Conservation (phyloP, 2,329 filamentous ascomycete species). For the Xylaria sp. region DNA sequence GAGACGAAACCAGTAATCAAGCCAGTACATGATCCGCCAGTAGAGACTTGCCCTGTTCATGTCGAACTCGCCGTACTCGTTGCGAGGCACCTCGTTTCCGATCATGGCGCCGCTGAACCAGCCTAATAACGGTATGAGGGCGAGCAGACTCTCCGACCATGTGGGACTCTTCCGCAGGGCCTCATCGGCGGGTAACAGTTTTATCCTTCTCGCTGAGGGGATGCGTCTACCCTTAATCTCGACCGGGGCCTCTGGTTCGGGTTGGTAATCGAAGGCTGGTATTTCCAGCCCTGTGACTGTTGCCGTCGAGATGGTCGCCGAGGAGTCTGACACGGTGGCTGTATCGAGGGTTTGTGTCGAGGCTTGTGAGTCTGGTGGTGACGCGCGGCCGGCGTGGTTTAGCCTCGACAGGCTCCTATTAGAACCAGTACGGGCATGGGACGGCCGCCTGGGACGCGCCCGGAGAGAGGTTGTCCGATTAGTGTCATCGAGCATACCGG, state of each 20-base stretch:
- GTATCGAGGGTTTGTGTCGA: slow-evolving; percentile 70
- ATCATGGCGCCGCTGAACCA: slow-evolving; percentile 81
- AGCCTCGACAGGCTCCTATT: slow-evolving; percentile 46
- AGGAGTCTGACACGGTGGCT: slow-evolving; percentile 55
- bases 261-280: slow-evolving; percentile 35
- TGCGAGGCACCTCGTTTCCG: slow-evolving; percentile 78
- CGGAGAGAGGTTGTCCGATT: slow-evolving; percentile 31
- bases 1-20: slow-evolving; percentile 68
- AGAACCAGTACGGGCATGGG: slow-evolving; percentile 42
- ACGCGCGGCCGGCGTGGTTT: slow-evolving; percentile 40
- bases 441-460: slow-evolving; percentile 40
- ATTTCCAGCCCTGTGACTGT: slow-evolving; percentile 55
- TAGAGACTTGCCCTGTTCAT: slow-evolving; percentile 74
- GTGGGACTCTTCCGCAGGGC: slow-evolving; percentile 77
- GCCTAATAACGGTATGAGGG: slow-evolving; percentile 74
- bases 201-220: slow-evolving; percentile 72
- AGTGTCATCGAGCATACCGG: slow-evolving; percentile 50
- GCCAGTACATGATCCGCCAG: slow-evolving; percentile 73
- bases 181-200: slow-evolving; percentile 74
- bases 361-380: slow-evolving; percentile 58
- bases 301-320: slow-evolving; percentile 57
- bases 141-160: slow-evolving; percentile 70
- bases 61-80: slow-evolving; percentile 81
- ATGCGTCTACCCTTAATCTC: slow-evolving; percentile 65
- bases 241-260: slow-evolving; percentile 50